Base-by-base conservation (phyloP, 2,329 filamentous ascomycete genomes). In the Hypoxylon sp. region DNA sequence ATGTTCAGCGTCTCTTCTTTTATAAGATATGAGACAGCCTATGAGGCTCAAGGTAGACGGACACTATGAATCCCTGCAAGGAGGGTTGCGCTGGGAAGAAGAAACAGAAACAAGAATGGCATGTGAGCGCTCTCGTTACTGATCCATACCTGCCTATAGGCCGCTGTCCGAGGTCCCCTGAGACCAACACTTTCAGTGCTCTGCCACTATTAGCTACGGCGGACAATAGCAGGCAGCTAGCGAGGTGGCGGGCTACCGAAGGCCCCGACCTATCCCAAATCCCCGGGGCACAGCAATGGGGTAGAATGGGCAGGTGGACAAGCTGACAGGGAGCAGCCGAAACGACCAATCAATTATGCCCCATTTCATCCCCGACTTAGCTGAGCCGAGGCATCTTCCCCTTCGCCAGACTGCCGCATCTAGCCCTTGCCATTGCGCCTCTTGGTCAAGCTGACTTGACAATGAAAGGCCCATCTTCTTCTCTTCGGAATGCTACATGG, bases 331-430 rank as follows among this genome's bases (percentile, higher is more conserved):
- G n/a, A 31, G 26, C 13, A 37, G 35, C 41, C 58, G 38, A 50
- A 46, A 20, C 15, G 27, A 7, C 60, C 60, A 63, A 63, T 63
- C 42, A 63, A 17, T 55, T 3, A 4, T 27, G 10, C 17, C 21
- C 7, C 24, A 10, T 4, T 8, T 18, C 20, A n/a, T 35, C 15
- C 10, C 27, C 20, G 4, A 15, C 31, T 40, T 37, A 5, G 4
- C 27, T 48, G 33, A 48, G 42, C 57, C 58, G 54, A 63, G 57
- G 60, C 49, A 61, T 58, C 50, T 21, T 46, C n/a, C 47, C 46
- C 37, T 33, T 40, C 40, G 20, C 48, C n/a, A n/a, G n/a, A n/a
- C n/a, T n/a, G n/a, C n/a, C n/a, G n/a, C n/a, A n/a, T n/a, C n/a
- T n/a, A n/a, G n/a, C n/a, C n/a, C n/a, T n/a, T n/a, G n/a, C 48